These are phyloP conservation scores for Plenodomus tracheiphilus DNA, from an alignment of 2,329 filamentous ascomycete genomes.

Conservation along the genomic window DNA sequence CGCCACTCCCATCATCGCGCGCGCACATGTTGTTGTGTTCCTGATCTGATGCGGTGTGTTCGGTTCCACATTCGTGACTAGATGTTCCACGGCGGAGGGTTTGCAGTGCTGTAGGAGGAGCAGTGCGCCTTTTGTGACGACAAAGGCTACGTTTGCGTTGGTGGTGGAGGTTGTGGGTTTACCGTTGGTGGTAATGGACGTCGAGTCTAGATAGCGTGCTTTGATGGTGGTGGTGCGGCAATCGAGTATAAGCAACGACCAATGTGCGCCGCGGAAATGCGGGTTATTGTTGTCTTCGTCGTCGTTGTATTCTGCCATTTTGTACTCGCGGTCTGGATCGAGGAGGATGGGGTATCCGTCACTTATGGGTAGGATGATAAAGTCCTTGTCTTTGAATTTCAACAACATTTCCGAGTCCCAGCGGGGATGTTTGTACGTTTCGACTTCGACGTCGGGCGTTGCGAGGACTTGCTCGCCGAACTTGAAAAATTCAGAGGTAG, in stretches of 20 bases:
- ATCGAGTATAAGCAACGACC: conserved; percentile 2
- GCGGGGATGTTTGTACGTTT: background rate
- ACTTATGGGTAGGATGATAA: conserved; percentile 1
- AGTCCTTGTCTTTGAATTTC: background rate
- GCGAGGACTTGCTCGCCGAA: background rate
- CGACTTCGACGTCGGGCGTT: no score
- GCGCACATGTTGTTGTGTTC: background rate
- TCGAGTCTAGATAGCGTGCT: conserved; percentile 1
- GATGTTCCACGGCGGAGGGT: background rate
- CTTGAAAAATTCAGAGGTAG: background rate
- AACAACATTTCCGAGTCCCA: background rate
- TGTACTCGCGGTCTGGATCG: background rate
- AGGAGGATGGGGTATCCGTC: background rate
- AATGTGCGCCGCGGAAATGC: background rate
- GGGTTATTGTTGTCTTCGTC: background rate
- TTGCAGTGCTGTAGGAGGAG: background rate
- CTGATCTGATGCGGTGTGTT: background rate
- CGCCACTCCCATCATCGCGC: background rate
- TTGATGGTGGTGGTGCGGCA: background rate
- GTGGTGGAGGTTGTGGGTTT: no score
- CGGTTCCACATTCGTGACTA: no score
- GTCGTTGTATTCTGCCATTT: background rate
- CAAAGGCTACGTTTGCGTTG: no score
- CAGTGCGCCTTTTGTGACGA: background rate
- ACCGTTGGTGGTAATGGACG: no score